Evolutionary conservation across 1,284 basidiomycete genomes (phyloP).

Genomic region (Ganoderma meredithae): DNA sequence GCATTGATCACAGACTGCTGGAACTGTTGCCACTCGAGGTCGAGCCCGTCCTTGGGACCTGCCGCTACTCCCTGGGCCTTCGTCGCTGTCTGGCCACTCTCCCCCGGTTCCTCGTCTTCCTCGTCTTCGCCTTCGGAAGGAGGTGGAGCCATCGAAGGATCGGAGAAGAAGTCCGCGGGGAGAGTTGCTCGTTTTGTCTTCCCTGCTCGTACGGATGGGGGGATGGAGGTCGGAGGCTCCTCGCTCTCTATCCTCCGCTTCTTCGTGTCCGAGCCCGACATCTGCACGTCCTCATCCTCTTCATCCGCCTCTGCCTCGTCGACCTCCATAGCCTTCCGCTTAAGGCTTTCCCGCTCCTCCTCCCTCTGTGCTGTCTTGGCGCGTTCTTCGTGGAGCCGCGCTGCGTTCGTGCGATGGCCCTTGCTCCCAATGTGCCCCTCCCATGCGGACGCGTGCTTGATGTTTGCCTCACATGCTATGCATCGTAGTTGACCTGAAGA

Average conservation of each 20-base stretch:
- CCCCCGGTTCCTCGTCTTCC: slow-evolving; percentile 42
- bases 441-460: slow-evolving; percentile 85
- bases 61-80: slow-evolving; percentile 32
- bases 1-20: slow-evolving; percentile 63
- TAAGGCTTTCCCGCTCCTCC: slow-evolving; percentile 40
- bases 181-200: slow-evolving; percentile 44
- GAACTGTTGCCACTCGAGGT: slow-evolving; percentile 75
- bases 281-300: slow-evolving; percentile 20
- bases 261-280: slow-evolving; percentile 20
- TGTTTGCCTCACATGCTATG: slow-evolving; percentile 61
- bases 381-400: slow-evolving; percentile 59
- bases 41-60: slow-evolving; percentile 49
- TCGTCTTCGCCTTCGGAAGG: slow-evolving; percentile 53
- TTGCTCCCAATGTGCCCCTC: slow-evolving; percentile 86
- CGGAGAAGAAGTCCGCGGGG: slow-evolving; percentile 82
- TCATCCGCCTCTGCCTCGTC: slow-evolving; percentile 46
- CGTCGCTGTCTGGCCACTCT: slow-evolving; percentile 27
- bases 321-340: slow-evolving; percentile 53
- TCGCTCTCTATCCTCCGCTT: slow-evolving; percentile 28
- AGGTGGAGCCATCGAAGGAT: slow-evolving; percentile 64
- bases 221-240: slow-evolving; percentile 24
- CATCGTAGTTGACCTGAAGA: slow-evolving; percentile 73
- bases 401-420: slow-evolving; percentile 69
- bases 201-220: not conserved
- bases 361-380: slow-evolving; percentile 41